Conservation (phyloP, 108 stramenopile species). For the Skeletonema grethae region DNA sequence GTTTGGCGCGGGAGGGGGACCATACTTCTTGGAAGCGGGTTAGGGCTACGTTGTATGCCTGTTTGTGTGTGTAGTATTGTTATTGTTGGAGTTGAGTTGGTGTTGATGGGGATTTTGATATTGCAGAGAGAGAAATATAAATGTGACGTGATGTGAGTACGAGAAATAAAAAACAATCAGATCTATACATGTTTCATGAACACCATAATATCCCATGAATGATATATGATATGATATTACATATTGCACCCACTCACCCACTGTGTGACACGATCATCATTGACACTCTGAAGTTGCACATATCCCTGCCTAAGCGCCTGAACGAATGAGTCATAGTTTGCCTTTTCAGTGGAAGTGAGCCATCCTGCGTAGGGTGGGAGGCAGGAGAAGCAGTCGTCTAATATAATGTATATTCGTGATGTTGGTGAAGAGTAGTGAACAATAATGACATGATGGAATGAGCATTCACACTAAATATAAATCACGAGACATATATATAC, state of each 20-base stretch:
- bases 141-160: slow-evolving; percentile 13
- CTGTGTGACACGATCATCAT: neutral
- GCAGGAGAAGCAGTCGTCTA: slow-evolving; percentile 24
- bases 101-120: too few species aligned
- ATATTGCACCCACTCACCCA: neutral
- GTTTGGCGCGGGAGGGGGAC: slow-evolving; percentile 15
- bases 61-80: slow-evolving; percentile 9
- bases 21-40: slow-evolving; percentile 39
- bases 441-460: neutral
- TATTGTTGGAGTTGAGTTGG: too few species aligned
- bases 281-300: neutral
- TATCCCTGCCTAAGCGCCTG: neutral
- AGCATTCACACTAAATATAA: too few species aligned
- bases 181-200: too few species aligned
- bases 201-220: too few species aligned
- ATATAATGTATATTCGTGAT: neutral
- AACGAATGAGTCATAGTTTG: neutral
- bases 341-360: slow-evolving; percentile 13
- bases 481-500: too few species aligned
- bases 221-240: too few species aligned
- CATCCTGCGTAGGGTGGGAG: slow-evolving; percentile 9
- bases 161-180: slow-evolving; percentile 3
- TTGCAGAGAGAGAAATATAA: neutral
- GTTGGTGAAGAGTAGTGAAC: too few species aligned
- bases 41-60: slow-evolving; percentile 46